A percentile compares a stretch with the other conserved stretches of the same genome.
Conservation (phyloP, 371 early-diverging fungal species). For the Mortierella sp. region DNA sequence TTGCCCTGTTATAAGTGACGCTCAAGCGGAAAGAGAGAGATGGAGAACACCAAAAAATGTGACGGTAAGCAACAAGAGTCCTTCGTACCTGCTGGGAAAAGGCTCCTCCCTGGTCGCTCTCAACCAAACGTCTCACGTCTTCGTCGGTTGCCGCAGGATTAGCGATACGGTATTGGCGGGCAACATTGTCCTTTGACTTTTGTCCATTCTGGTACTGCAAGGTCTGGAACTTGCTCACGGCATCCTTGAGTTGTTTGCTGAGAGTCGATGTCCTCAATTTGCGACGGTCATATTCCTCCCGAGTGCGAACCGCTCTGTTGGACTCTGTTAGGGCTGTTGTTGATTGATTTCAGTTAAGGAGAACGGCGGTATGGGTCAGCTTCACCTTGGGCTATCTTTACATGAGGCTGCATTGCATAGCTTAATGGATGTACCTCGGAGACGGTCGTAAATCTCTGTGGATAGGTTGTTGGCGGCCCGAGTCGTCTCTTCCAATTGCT, state of each 20-base stretch:
- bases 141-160: slow-evolving; percentile 48
- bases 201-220: slow-evolving; percentile 49
- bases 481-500: slow-evolving; percentile 35
- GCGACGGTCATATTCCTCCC: slow-evolving; percentile 47
- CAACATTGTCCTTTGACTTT: slow-evolving; percentile 48
- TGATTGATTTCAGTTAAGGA: background rate
- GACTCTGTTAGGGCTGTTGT: slow-evolving; percentile 34
- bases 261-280: slow-evolving; percentile 51
- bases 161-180: slow-evolving; percentile 44
- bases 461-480: slow-evolving; percentile 39
- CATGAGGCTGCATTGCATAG: background rate
- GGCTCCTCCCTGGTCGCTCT: slow-evolving; percentile 32
- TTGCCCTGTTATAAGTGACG: background rate
- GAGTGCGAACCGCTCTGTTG: slow-evolving; percentile 38
- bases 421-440: slow-evolving; percentile 27
- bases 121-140: slow-evolving; percentile 29
- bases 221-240: slow-evolving; percentile 38
- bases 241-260: slow-evolving; percentile 51
- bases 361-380: background rate
- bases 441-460: slow-evolving; percentile 49
- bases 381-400: background rate
- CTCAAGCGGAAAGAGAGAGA: background rate
- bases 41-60: background rate
- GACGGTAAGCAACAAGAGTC: too few species aligned
- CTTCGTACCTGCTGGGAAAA: slow-evolving; percentile 44